phyloP scores from a whole-genome alignment of 2,329 filamentous ascomycete species.

The Kalaharituber pfeilii region DNA sequence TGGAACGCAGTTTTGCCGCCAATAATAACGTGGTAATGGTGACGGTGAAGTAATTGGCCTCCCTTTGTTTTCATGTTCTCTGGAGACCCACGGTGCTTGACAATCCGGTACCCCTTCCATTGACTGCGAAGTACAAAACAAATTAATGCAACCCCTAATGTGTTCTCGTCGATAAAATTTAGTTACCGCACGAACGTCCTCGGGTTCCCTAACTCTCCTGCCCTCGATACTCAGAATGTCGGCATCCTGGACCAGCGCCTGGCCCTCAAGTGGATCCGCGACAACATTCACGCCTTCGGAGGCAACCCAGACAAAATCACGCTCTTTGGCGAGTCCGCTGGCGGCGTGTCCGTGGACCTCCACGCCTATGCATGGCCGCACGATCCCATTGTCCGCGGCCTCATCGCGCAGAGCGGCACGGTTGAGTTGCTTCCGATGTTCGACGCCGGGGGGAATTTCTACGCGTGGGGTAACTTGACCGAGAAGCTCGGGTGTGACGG shows the following conservation, averaged over 20 bases:
- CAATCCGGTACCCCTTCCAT: too few relatives aligned
- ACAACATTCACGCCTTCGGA: constrained; percentile 19
- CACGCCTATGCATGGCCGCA: constrained; percentile 12
- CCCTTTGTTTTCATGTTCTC: too few relatives aligned
- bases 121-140: too few relatives aligned
- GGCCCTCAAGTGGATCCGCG: constrained; percentile 20
- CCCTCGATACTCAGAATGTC: constrained; percentile 11
- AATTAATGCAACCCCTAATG: too few relatives aligned
- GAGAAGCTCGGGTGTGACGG: background rate
- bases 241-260: constrained; percentile 20
- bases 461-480: background rate
- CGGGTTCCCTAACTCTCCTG: constrained; percentile 10
- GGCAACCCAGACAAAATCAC: constrained; percentile 20
- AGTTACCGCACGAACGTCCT: constrained; percentile 15
- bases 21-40: background rate
- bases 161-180: constrained; percentile 28
- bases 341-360: constrained; percentile 16
- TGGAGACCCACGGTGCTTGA: too few relatives aligned
- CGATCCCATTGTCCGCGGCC: constrained; percentile 11
- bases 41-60: constrained; percentile 14
- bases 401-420: constrained; percentile 11
- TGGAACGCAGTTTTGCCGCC: background rate
- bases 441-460: background rate
- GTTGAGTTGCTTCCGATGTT: background rate
- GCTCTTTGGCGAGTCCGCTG: constrained; percentile 21